Conservation (phyloP, 306 rosid genomes). For the Begonia loranthoides region DNA sequence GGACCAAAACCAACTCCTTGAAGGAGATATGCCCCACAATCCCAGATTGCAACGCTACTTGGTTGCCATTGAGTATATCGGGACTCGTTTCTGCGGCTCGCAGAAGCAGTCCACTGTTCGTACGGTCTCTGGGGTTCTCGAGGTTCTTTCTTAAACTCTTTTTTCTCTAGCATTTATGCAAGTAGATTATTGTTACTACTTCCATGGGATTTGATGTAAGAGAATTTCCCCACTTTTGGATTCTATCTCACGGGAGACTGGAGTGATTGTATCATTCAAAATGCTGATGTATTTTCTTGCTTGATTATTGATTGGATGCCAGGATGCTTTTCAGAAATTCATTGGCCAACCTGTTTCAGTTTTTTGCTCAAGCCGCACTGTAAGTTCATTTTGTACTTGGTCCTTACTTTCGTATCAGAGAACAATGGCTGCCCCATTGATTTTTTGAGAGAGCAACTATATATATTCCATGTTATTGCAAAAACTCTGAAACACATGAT, state of each 20-base stretch:
- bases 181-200: not conserved
- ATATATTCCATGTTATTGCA: not conserved
- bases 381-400: constrained; percentile 21
- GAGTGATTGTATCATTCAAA: not conserved
- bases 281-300: constrained; percentile 1
- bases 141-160: constrained; percentile 23
- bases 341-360: constrained; percentile 67
- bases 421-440: not conserved
- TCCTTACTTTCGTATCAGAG: not conserved
- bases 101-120: constrained; percentile 74
- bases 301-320: constrained; percentile 6
- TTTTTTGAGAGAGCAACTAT: not conserved
- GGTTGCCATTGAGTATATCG: constrained; percentile 73
- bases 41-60: constrained; percentile 59
- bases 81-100: constrained; percentile 78
- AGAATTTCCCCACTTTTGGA: too few relatives aligned
- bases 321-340: constrained; percentile 86
- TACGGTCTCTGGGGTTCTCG: constrained; percentile 74
- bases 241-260: too few relatives aligned
- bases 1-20: constrained; percentile 2
- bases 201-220: too few relatives aligned
- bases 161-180: not conserved
- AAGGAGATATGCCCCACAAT: constrained; percentile 29
- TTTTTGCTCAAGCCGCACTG: constrained; percentile 83
- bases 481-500: too few relatives aligned